phyloP scores from a whole-genome alignment of 208 protist genomes.

The Trypanosoma congolense region DNA sequence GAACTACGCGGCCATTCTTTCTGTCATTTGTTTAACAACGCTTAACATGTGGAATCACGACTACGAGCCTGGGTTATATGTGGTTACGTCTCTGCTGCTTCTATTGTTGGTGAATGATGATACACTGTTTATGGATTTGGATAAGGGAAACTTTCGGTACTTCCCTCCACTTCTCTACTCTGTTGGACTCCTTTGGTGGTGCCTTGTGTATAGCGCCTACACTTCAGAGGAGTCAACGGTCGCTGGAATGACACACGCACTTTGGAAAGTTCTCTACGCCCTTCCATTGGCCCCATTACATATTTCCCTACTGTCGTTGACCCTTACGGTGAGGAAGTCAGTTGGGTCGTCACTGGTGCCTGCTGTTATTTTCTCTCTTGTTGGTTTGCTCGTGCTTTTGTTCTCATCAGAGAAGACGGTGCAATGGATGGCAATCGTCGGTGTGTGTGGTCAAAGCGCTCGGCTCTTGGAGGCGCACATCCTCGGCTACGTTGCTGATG shows the following conservation, averaged over 20 bases:
- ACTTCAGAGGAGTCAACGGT: neutral
- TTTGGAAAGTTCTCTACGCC: slow-evolving; percentile 22
- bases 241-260: slow-evolving; percentile 1
- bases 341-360: slow-evolving; percentile 32
- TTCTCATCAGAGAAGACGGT: slow-evolving; percentile 42
- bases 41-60: slow-evolving; percentile 63
- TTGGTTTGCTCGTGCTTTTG: slow-evolving; percentile 41
- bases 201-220: slow-evolving; percentile 45
- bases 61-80: slow-evolving; percentile 61
- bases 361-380: slow-evolving; percentile 33
- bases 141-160: slow-evolving; percentile 54
- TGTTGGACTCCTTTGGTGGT: slow-evolving; percentile 41
- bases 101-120: slow-evolving; percentile 70
- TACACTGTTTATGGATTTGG: slow-evolving; percentile 41
- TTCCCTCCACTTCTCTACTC: slow-evolving; percentile 44
- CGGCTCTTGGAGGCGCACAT: slow-evolving; percentile 43
- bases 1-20: slow-evolving; percentile 55
- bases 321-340: slow-evolving; percentile 20
- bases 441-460: slow-evolving; percentile 42
- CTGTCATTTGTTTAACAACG: slow-evolving; percentile 34
- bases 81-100: slow-evolving; percentile 51
- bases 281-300: slow-evolving; percentile 30
- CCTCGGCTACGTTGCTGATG: slow-evolving; percentile 1
- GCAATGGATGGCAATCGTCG: slow-evolving; percentile 68
- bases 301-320: slow-evolving; percentile 28